phyloP scores from a whole-genome alignment of 2,329 filamentous ascomycete species.

The Alternaria metachromatica region DNA sequence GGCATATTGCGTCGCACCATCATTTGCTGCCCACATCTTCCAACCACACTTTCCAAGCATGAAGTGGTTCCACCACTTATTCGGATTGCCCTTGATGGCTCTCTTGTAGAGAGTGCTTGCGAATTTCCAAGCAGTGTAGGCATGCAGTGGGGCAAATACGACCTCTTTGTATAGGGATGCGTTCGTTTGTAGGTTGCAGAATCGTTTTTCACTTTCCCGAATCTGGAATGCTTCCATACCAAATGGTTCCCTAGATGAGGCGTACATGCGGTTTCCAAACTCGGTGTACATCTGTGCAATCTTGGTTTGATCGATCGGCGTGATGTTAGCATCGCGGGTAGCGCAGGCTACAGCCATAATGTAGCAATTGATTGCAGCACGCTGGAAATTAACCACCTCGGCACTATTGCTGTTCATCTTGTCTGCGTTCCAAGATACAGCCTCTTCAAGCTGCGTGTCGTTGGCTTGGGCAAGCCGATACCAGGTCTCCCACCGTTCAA shows the following conservation, averaged over 20 bases:
- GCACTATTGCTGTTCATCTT: slow-evolving; percentile 85
- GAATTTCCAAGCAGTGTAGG: slow-evolving; percentile 70
- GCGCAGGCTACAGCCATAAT: slow-evolving; percentile 71
- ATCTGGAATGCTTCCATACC: slow-evolving; percentile 70
- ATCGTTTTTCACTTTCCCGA: slow-evolving; percentile 64
- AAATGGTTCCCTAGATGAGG: slow-evolving; percentile 72
- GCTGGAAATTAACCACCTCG: slow-evolving; percentile 77
- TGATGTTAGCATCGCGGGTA: slow-evolving; percentile 62
- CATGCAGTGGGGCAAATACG: slow-evolving; percentile 64
- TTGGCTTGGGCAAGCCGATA: slow-evolving; percentile 86
- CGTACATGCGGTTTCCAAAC: slow-evolving; percentile 72
- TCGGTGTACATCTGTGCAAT: slow-evolving; percentile 72
- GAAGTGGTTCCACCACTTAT: slow-evolving; percentile 71
- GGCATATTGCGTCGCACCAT: slow-evolving; percentile 43
- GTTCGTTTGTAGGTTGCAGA: slow-evolving; percentile 60
- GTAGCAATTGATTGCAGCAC: slow-evolving; percentile 81
- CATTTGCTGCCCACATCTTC: slow-evolving; percentile 68
- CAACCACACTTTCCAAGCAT: slow-evolving; percentile 75
- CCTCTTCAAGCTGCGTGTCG: slow-evolving; percentile 86
- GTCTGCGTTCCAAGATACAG: slow-evolving; percentile 85
- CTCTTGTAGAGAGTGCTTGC: slow-evolving; percentile 66
- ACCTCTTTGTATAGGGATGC: slow-evolving; percentile 62
- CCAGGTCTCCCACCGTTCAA: slow-evolving; percentile 88
- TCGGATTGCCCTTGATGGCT: slow-evolving; percentile 64
- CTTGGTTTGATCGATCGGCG: slow-evolving; percentile 60